phyloP scores from a whole-genome alignment of 352 stramenopile species.

The Phytopythium aichiense region DNA sequence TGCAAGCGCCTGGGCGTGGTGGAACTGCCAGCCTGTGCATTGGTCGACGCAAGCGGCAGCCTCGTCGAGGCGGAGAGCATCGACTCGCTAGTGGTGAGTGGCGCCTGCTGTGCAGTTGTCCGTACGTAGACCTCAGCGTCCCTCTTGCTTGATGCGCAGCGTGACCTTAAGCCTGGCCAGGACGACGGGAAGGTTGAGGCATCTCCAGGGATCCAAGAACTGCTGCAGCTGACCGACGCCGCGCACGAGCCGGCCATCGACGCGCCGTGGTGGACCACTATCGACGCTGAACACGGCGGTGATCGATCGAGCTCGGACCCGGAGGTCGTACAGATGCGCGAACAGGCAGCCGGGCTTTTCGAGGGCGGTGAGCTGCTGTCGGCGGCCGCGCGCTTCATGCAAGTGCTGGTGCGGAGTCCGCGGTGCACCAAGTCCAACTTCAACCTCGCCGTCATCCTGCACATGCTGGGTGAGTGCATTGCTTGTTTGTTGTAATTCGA shows the following conservation, averaged over 20 bases:
- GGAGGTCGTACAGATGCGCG: conserved; percentile 35
- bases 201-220: neutral
- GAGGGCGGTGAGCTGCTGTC: conserved; percentile 48
- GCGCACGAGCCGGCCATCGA: neutral
- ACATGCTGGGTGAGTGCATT: conserved; percentile 41
- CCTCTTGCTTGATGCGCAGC: neutral
- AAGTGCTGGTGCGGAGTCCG: conserved; percentile 41
- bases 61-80: neutral
- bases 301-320: neutral
- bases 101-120: neutral
- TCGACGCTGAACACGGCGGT: neutral
- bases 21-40: conserved; percentile 27
- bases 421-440: conserved; percentile 65
- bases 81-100: neutral
- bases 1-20: conserved; percentile 43
- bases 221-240: neutral
- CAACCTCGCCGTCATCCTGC: conserved; percentile 72
- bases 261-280: conserved; percentile 4
- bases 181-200: neutral
- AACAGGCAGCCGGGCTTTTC: conserved; percentile 37
- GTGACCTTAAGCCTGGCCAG: neutral
- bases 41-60: conserved; percentile 20
- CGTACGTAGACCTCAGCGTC: too few species aligned
- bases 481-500: too few species aligned
- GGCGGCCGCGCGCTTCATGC: conserved; percentile 42